Conservation (phyloP, 1,284 basidiomycete species). For the Papiliotrema terrestris region DNA sequence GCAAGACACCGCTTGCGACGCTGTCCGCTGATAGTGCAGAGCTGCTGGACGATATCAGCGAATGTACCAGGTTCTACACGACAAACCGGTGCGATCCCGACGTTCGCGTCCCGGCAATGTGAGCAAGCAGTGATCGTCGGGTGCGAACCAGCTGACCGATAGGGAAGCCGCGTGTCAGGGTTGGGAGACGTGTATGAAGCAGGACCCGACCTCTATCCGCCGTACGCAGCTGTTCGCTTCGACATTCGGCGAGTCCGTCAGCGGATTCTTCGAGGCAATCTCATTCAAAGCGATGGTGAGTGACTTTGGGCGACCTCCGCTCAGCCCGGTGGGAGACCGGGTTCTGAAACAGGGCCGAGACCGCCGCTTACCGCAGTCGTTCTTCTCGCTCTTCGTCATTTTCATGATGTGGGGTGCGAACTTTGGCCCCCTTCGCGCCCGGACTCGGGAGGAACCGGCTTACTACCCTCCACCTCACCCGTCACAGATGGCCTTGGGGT, state of each 20-base stretch:
- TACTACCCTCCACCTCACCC: no score
- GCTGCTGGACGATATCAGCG: constrained; percentile 81
- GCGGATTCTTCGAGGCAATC: constrained; percentile 93
- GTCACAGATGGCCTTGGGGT: no score
- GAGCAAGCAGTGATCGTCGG: constrained; percentile 12
- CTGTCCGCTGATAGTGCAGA: constrained; percentile 53
- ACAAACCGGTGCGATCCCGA: constrained; percentile 70
- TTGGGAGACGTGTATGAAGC: constrained; percentile 96
- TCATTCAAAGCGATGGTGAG: constrained; percentile 89
- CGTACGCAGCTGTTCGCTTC: constrained; percentile 87
- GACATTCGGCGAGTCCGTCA: constrained; percentile 91
- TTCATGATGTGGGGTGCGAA: no score
- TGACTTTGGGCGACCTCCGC: constrained; percentile 57
- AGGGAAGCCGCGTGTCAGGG: constrained; percentile 67
- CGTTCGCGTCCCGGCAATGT: constrained; percentile 75
- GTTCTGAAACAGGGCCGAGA: no score
- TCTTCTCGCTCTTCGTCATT: neutral
- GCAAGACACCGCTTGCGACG: neutral
- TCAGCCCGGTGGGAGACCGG: no score
- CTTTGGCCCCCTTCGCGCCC: no score
- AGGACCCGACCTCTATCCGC: constrained; percentile 84
- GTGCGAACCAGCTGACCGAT: neutral
- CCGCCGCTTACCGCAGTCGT: constrained; percentile 1
- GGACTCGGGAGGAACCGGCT: no score
- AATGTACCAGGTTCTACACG: constrained; percentile 73